phyloP scores from a whole-genome alignment of 768 basidiomycete species.

The Galerina sulciceps region DNA sequence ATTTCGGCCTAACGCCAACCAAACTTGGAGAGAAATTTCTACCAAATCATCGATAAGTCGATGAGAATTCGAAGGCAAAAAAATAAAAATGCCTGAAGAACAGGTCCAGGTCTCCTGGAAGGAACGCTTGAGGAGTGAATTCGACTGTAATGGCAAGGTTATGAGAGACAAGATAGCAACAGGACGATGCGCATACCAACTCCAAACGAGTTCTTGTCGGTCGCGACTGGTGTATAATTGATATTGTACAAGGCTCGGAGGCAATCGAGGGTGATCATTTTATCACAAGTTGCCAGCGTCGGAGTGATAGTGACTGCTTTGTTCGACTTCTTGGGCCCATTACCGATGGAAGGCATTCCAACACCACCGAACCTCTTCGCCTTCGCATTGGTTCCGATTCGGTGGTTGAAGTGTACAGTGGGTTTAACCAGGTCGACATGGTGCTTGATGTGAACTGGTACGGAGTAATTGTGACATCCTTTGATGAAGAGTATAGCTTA shows the following conservation, averaged over 20 bases:
- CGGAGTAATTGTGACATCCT: constrained; percentile 44
- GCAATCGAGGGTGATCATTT: constrained; percentile 41
- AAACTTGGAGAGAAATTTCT: constrained; percentile 42
- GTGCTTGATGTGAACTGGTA: constrained; percentile 39
- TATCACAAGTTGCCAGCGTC: constrained; percentile 29
- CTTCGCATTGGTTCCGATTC: constrained; percentile 21
- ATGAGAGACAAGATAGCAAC: not conserved
- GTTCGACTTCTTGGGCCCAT: constrained; percentile 23
- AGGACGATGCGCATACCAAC: constrained; percentile 31
- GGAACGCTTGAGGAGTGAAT: constrained; percentile 53
- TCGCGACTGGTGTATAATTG: constrained; percentile 34
- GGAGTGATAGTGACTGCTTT: constrained; percentile 22
- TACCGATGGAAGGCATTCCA: constrained; percentile 16
- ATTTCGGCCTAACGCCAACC: constrained; percentile 38
- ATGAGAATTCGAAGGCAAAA: not conserved
- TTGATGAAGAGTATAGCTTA: not conserved
- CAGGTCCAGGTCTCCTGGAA: constrained; percentile 46
- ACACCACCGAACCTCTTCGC: constrained; percentile 21
- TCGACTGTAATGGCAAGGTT: constrained; percentile 39
- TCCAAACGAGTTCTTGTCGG: constrained; percentile 40
- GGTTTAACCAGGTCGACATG: constrained; percentile 48
- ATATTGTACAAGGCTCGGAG: constrained; percentile 44
- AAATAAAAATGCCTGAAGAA: constrained; percentile 35
- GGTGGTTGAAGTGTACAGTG: constrained; percentile 42
- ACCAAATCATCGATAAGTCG: not conserved